Conservation (phyloP, 805 yeast species). For the Metschnikowia santaceciliae region DNA sequence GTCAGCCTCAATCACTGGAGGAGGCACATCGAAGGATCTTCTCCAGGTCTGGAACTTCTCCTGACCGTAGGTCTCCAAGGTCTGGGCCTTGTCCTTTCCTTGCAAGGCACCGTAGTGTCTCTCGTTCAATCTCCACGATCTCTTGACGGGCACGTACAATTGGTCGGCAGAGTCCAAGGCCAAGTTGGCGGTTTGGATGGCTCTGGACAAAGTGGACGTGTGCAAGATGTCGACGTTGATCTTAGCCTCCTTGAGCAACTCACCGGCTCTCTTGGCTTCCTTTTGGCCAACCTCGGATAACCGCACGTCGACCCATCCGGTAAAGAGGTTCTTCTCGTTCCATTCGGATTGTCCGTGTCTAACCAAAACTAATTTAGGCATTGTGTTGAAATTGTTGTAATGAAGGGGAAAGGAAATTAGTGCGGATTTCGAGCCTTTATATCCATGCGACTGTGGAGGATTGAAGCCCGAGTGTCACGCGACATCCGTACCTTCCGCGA, state of each 20-base stretch:
- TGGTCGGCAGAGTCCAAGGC: conserved; percentile 88
- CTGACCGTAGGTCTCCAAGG: conserved; percentile 80
- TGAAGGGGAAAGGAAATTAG: not conserved
- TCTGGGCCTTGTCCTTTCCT: conserved; percentile 96
- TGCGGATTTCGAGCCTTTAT: conserved; percentile 4
- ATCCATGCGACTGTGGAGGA: conserved; percentile 14
- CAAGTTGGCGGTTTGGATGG: conserved; percentile 95
- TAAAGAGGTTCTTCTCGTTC: conserved; percentile 96
- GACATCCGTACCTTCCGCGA: not conserved
- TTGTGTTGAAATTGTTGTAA: conserved; percentile 15
- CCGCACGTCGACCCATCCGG: conserved; percentile 97
- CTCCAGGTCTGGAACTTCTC: conserved; percentile 96
- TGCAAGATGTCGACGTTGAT: conserved; percentile 81
- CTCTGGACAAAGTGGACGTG: conserved; percentile 90
- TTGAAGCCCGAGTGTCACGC: conserved; percentile 17
- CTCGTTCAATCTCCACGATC: conserved; percentile 98
- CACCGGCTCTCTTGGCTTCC: conserved; percentile 94
- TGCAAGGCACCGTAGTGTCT: conserved; percentile 99
- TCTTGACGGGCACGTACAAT: conserved; percentile 83
- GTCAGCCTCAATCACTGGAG: conserved; percentile 77
- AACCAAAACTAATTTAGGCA: conserved; percentile 76
- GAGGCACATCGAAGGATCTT: conserved; percentile 96
- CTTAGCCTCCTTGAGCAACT: conserved; percentile 80
- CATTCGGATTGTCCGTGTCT: conserved; percentile 99
- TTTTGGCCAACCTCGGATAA: conserved; percentile 78